Base-by-base conservation (phyloP, 495 filamentous ascomycete genomes). In the Chaetomium fimeti region DNA sequence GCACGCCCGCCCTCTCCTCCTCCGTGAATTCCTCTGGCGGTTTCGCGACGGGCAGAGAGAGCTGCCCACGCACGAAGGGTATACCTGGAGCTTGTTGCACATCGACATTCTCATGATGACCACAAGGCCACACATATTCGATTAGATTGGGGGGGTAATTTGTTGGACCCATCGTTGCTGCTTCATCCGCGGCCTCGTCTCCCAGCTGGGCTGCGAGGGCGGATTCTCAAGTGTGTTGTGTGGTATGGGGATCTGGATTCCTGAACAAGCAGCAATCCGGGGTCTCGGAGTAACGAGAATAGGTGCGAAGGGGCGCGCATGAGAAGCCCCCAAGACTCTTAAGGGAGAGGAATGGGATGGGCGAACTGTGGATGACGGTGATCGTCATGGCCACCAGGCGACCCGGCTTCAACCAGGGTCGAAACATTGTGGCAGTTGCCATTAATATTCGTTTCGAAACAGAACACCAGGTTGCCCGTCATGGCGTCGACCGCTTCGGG, bases 121-220 rank as follows among this genome's bases (percentile, higher is more conserved):
- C 68, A 28, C 68, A 69, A 5, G 68, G 68, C 68, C 68, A 69
- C 36, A 67, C 32, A 45, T 69, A 69, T 27, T 69, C 68, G 61
- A 64, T 60, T 5, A 66, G 57, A 18, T 64, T 60, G 9, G 64
- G 48, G 28, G 64, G 58, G 18, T 52, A 60, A 24, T 28, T 60
- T 2, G 51, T 57, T 48, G 57, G 51, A 15, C 25, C 29, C 67
- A 66, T 65, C 11, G 32, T 66, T 28, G 59, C 45, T 53, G 29
- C 20, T 52, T 49, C 59, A 61, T 61, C 29, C 12, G 57, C 6
- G 57, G 48, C 29, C 32, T 22, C 15, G 20, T 27, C 6, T 16
- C 32, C 48, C 47, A 16, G 22, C 1, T 20, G 28, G 28, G 47
- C 27, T 25, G 22, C 29, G 59, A 61, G 9, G 11, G n/a, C 47